phyloP scores from a whole-genome alignment of 306 rosid species.

The Hippophae tibetana region DNA sequence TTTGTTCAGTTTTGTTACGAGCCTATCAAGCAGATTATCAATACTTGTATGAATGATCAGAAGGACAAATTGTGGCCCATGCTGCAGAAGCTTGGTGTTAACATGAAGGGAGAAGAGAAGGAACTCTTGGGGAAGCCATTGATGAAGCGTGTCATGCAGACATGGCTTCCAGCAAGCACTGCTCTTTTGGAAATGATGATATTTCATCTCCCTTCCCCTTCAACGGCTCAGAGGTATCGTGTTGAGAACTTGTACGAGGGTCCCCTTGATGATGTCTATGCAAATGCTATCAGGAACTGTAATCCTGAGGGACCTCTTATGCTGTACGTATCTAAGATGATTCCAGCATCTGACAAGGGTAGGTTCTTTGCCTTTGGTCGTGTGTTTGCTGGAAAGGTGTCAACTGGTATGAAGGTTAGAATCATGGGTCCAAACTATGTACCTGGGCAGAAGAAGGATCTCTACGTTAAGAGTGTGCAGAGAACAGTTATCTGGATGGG shows the following conservation, averaged over 20 bases:
- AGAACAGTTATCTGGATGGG: constrained; percentile 99
- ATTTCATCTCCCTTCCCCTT: constrained; percentile 77
- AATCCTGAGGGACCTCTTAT: constrained; percentile 91
- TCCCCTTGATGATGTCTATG: constrained; percentile 78
- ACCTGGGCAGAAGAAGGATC: constrained; percentile 83
- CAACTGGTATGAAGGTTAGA: constrained; percentile 87
- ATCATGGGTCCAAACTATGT: constrained; percentile 93
- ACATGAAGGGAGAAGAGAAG: constrained; percentile 72
- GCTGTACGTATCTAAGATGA: constrained; percentile 95
- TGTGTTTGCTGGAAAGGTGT: constrained; percentile 73
- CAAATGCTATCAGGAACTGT: constrained; percentile 66
- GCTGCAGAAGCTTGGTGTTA: constrained; percentile 59
- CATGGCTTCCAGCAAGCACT: constrained; percentile 79
- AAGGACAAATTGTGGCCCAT: constrained; percentile 99
- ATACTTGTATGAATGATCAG: constrained; percentile 82
- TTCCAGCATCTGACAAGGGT: constrained; percentile 95
- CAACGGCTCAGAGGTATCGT: constrained; percentile 76
- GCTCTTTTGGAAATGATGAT: constrained; percentile 94
- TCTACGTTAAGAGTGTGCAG: constrained; percentile 83
- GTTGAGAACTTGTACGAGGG: constrained; percentile 96
- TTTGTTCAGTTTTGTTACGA: constrained; percentile 89
- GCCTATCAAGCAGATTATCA: constrained; percentile 79
- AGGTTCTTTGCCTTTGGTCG: constrained; percentile 91
- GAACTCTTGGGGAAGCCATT: constrained; percentile 70
- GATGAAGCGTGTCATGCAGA: constrained; percentile 97